Evolutionary conservation across 495 filamentous ascomycete species (phyloP), one percentile per base, ranked within the genome.

Genomic region (Podospora didyma): DNA sequence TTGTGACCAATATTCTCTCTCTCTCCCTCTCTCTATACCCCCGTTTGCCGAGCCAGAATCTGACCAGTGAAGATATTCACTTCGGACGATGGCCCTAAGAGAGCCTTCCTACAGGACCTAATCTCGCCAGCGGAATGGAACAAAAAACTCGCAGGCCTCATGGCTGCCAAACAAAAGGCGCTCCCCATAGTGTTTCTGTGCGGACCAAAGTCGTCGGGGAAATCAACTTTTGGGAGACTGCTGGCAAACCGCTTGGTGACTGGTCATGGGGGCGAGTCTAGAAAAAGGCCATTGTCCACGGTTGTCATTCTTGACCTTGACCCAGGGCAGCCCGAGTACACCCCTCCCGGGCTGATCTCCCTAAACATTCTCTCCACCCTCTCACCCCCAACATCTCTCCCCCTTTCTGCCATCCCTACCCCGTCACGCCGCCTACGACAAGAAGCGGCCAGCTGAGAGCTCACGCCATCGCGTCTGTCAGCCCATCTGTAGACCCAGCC

Each of bases 161-260:
- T 66, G 37, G 74, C 72, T 35, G 56, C 66, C 16, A 76, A 70
- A 7, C 75, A 73, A 39, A 77, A 62, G 46, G 37, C 76, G 39
- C 65, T 62, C 6, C 54, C 75, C 60, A 57, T 76, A 53, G 70
- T 84, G 3, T 75, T 93, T 54, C 68, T 93, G 3, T 89, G 86
- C 50, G 92, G 92, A 2, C 87, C 90, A 1, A 93, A 95, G 56
- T 86, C 82, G 1, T 88, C 90, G 14, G 92, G 92, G 16, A 96
- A 96, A 68, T 96, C 91, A 2, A 93, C 89, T 0, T 92, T 96
- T 61, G 82, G 84, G 44, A 87, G 85, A 48, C 73, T 90, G n/a
- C 74, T 96, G 19, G 68, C 80, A 12, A 96, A 96, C 68, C 81
- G 83, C 57, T 74, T 92, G n/a, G 73, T 93, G 22, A 86, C 84